Evolutionary conservation across 345 rosid species (phyloP), one percentile per base, ranked within the genome.

Genomic region (Rhodamnia argentea): DNA sequence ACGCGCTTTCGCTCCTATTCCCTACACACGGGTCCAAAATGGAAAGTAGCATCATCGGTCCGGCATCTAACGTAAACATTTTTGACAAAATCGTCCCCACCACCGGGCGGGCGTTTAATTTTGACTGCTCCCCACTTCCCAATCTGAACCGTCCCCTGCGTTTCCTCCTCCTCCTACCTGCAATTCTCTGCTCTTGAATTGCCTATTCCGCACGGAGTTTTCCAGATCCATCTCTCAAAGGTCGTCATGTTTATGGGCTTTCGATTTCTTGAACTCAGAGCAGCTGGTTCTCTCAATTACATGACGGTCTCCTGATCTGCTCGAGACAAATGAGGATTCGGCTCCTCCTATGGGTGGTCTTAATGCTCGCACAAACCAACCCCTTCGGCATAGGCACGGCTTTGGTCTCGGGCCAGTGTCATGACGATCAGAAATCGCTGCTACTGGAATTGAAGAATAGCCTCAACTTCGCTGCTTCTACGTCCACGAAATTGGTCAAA

Each of bases 331-430:
- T 90, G 92, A 88, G 84, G 59, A 84, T 24, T 58, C 50, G 86
- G 50, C 20, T 59, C 40, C 18, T 75, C 84, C 37, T 78, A 40
- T 88, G 92, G 88, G 51, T 88, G 20, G 85, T 89, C 84, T 75
- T 84, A 0, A 5, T 86, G 9, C 47, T 70, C 81, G 81, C 4
- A 5, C 81, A 70, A 37, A 32, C 82, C n/a, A 13, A 82, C 13
- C 55, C 14, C 70, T 82, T 53, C 52, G 15, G 76, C 37, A 27
- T 83, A 9, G 11, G 86, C 47, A 64, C 37, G 3, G 47, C 37
- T 18, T 84, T 32, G 27, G 92, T 82, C 24, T 88, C 86, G 42
- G 92, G 90, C 50, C 85, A 29, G 53, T 91, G 95, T 89, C 87
- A 10, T 15, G 44, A 56, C 10, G 55, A 87, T 81, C 93, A 92